phyloP scores from a whole-genome alignment of 805 yeast genomes.

The Saturnispora serradocipensis region DNA sequence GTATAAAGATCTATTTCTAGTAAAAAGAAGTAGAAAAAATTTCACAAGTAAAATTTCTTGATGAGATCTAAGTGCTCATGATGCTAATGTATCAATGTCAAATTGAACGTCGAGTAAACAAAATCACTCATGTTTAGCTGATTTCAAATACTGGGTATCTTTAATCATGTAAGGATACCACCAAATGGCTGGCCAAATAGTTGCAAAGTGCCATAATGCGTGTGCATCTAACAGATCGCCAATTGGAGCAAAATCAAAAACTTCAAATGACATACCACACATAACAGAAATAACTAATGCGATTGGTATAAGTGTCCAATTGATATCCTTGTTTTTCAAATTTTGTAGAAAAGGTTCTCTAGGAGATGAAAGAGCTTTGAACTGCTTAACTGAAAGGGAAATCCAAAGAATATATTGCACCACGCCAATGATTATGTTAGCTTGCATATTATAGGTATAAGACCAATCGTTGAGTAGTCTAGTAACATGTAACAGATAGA shows the following conservation, averaged over 20 bases:
- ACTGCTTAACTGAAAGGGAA: constrained; percentile 27
- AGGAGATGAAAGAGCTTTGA: constrained; percentile 15
- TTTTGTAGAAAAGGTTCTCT: constrained; percentile 16
- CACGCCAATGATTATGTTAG: constrained; percentile 72
- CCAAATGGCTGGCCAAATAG: constrained; percentile 69
- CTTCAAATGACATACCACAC: constrained; percentile 79
- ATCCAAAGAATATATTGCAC: constrained; percentile 57
- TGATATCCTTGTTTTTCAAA: constrained; percentile 21
- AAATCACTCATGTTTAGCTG: constrained; percentile 19
- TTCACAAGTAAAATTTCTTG: background rate
- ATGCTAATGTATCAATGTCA: background rate
- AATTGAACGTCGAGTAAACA: background rate
- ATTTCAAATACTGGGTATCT: constrained; percentile 32
- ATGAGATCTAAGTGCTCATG: background rate
- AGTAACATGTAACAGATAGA: constrained; percentile 56
- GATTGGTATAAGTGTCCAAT: constrained; percentile 45
- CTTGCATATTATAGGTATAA: constrained; percentile 89
- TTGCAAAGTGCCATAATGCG: constrained; percentile 86
- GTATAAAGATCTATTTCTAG: background rate
- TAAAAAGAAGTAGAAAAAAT: background rate
- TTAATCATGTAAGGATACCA: constrained; percentile 56
- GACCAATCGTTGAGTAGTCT: constrained; percentile 71
- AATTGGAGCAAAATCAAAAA: constrained; percentile 80
- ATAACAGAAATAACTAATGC: constrained; percentile 43
- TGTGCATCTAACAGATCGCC: constrained; percentile 77